These are phyloP conservation scores for Apiospora phragmitis DNA, from an alignment of 2,329 filamentous ascomycete genomes.

Conservation along the genomic window DNA sequence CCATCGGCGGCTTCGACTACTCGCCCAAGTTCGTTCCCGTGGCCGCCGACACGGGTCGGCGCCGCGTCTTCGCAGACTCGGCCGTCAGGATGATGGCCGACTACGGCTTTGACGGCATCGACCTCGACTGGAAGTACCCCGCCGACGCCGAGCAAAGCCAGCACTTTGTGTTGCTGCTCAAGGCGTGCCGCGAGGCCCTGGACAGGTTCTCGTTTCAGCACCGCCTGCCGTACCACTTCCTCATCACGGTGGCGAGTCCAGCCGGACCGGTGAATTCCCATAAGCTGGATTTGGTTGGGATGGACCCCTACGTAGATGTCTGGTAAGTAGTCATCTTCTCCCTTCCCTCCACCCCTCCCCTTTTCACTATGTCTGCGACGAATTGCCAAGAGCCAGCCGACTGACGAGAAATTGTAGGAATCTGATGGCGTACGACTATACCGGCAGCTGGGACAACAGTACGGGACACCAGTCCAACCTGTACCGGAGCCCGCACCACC, in stretches of 20 bases:
- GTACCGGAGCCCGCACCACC: slow-evolving; percentile 51
- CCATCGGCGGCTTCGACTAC: slow-evolving; percentile 80
- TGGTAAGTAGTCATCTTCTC: slow-evolving; percentile 38
- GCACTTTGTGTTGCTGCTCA: slow-evolving; percentile 43
- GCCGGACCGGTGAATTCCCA: slow-evolving; percentile 51
- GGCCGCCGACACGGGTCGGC: slow-evolving; percentile 60
- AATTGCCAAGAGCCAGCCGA: not conserved
- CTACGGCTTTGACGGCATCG: slow-evolving; percentile 59
- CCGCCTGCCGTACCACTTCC: slow-evolving; percentile 43
- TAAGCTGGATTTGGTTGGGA: slow-evolving; percentile 50
- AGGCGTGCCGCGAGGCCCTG: slow-evolving; percentile 40
- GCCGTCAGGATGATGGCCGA: slow-evolving; percentile 72
- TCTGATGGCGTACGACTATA: slow-evolving; percentile 70
- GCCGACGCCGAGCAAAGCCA: slow-evolving; percentile 37
- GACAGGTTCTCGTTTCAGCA: slow-evolving; percentile 28
- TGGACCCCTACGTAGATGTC: slow-evolving; percentile 58
- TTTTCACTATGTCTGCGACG: not conserved
- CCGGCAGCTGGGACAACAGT: slow-evolving; percentile 64
- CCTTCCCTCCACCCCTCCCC: not conserved
- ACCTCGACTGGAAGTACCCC: slow-evolving; percentile 60
- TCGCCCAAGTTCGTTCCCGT: slow-evolving; percentile 67
- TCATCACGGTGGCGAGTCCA: slow-evolving; percentile 51
- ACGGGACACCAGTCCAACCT: slow-evolving; percentile 73
- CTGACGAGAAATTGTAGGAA: slow-evolving; percentile 28
- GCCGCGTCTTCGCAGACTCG: slow-evolving; percentile 65